These are phyloP conservation scores for Scenedesmus sp. DNA, from an alignment of 163 green algal genomes.

Conservation along the genomic window DNA sequence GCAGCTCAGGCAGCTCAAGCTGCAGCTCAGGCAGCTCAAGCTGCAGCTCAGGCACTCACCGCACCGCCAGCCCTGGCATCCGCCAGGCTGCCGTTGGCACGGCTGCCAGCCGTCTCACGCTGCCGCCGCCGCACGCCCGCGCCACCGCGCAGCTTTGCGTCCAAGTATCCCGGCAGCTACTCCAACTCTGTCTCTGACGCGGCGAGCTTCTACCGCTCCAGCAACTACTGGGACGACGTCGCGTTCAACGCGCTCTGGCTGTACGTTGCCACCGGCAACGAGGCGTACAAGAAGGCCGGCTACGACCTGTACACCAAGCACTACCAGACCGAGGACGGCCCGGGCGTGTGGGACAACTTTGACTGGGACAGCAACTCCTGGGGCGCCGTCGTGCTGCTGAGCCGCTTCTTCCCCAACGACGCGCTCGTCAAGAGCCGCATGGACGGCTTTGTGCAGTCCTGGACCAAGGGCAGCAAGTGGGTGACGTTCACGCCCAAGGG, in stretches of 20 bases:
- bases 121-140: too few relatives aligned
- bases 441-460: conserved; percentile 29
- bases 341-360: conserved; percentile 46
- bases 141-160: too few relatives aligned
- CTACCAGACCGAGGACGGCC: conserved; percentile 23
- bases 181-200: too few relatives aligned
- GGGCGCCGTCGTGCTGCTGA: conserved; percentile 40
- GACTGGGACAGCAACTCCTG: conserved; percentile 49
- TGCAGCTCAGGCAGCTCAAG: too few relatives aligned
- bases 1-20: too few relatives aligned
- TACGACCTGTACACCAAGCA: conserved; percentile 44
- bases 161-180: too few relatives aligned
- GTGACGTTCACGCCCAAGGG: conserved; percentile 45
- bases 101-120: too few relatives aligned
- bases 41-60: too few relatives aligned
- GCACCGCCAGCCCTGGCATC: too few relatives aligned
- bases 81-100: too few relatives aligned
- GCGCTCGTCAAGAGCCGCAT: conserved; percentile 12
- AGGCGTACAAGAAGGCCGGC: conserved; percentile 53
- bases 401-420: conserved; percentile 39
- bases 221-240: conserved; percentile 59
- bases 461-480: conserved; percentile 28
- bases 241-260: conserved; percentile 62
- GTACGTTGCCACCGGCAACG: conserved; percentile 50
- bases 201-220: too few relatives aligned